A percentile compares a stretch with the other conserved stretches of the same genome.
Conservation (phyloP, 441 rosid genomes). For the Gossypium gossypioides region DNA sequence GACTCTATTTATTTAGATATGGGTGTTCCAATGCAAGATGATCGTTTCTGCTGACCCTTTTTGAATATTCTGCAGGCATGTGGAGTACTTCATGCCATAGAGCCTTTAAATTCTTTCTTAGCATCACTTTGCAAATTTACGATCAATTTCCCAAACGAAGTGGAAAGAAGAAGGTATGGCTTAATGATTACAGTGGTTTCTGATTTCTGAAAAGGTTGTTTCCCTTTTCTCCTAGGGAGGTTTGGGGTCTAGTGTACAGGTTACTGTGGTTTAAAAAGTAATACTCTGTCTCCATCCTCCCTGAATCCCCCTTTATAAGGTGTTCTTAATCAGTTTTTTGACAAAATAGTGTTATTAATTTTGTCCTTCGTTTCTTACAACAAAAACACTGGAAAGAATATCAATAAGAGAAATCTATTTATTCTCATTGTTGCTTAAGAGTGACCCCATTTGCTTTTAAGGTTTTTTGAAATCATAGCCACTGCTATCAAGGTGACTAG, state of each 20-base stretch:
- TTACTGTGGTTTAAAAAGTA: neutral
- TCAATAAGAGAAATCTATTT: neutral
- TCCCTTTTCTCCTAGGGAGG: neutral
- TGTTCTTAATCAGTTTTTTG: neutral
- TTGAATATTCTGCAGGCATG: constrained; percentile 62
- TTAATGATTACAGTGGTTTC: neutral
- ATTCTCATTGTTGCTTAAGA: neutral
- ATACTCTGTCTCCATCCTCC: neutral
- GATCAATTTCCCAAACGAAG: constrained; percentile 70
- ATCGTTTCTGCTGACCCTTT: constrained; percentile 6
- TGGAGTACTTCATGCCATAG: constrained; percentile 94
- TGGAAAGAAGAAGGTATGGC: constrained; percentile 65
- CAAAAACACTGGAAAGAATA: neutral
- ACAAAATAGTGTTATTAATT: neutral
- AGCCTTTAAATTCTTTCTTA: constrained; percentile 92
- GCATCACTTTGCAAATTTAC: constrained; percentile 98
- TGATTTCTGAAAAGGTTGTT: neutral
- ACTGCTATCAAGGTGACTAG: neutral
- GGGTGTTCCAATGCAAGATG: constrained; percentile 10
- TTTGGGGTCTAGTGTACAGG: neutral
- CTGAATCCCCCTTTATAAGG: neutral
- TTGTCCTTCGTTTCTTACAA: neutral
- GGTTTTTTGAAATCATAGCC: neutral
- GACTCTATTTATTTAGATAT: neutral
- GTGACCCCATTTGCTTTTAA: neutral